These are phyloP conservation scores for Aspergillus fijiensis DNA, from an alignment of 2,329 filamentous ascomycete genomes.

Conservation along the genomic window DNA sequence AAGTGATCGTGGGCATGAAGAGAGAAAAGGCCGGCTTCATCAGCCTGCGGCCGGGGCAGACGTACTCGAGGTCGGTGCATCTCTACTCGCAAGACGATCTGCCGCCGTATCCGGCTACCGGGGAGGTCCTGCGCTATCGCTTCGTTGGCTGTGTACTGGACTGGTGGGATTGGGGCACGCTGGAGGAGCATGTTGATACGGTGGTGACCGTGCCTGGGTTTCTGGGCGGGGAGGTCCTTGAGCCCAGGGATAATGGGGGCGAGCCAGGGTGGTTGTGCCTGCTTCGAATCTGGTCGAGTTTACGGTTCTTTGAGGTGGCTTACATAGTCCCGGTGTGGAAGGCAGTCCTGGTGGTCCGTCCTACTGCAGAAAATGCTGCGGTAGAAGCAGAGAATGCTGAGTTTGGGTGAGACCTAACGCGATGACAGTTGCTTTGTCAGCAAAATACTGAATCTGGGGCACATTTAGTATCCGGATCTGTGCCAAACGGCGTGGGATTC, in stretches of 20 bases:
- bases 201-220: background rate
- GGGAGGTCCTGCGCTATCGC: background rate
- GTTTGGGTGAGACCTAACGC: too few species aligned
- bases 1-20: too few species aligned
- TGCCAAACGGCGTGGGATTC: too few species aligned
- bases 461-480: too few species aligned
- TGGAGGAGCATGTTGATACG: background rate
- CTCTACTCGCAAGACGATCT: background rate
- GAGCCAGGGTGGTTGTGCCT: background rate
- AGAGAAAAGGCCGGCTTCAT: background rate
- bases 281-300: background rate
- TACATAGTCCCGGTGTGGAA: too few species aligned
- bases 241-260: background rate
- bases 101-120: background rate
- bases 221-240: too few species aligned
- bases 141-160: background rate
- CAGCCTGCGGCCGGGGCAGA: background rate
- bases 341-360: too few species aligned
- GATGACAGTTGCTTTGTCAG: too few species aligned
- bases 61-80: background rate
- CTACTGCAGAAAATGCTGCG: too few species aligned
- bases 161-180: background rate
- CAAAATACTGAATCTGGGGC: too few species aligned
- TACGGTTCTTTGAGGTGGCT: too few species aligned
- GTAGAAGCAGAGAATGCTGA: too few species aligned